Evolutionary conservation across 2,329 filamentous ascomycete genomes (phyloP).

Genomic region (Sporothrix variecibatus): DNA sequence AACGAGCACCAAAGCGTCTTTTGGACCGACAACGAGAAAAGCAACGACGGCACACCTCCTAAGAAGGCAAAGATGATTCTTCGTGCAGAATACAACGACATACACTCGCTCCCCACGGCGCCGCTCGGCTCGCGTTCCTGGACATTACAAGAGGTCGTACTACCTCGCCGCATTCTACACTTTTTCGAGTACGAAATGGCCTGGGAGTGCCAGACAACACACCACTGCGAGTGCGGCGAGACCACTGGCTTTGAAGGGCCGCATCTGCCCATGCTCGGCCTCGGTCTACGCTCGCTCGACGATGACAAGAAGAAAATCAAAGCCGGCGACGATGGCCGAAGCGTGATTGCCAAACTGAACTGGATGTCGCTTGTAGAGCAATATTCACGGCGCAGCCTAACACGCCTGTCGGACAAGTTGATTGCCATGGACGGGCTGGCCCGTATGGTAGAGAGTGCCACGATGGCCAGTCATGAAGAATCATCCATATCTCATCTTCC

Average conservation of each 20-base stretch:
- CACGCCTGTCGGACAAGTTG: slow-evolving; percentile 26
- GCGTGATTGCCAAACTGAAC: not conserved
- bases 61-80: not conserved
- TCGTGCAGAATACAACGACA: not conserved
- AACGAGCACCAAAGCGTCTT: slow-evolving; percentile 6
- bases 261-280: slow-evolving; percentile 21
- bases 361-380: slow-evolving; percentile 23
- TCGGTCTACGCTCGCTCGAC: not conserved
- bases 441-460: slow-evolving; percentile 14
- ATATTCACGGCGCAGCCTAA: slow-evolving; percentile 24
- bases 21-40: not conserved
- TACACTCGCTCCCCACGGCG: not conserved
- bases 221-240: slow-evolving; percentile 20
- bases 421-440: slow-evolving; percentile 26
- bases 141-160: slow-evolving; percentile 17
- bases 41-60: not conserved
- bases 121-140: slow-evolving; percentile 1
- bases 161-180: slow-evolving; percentile 21
- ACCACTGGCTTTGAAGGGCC: not conserved
- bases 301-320: not conserved
- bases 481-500: not conserved
- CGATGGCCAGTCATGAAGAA: no score
- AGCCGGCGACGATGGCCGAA: not conserved
- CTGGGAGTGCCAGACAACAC: slow-evolving; percentile 23
- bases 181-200: slow-evolving; percentile 21